These are phyloP conservation scores for Tylopilus vinaceipallidus DNA, from an alignment of 768 basidiomycete genomes.

Conservation along the genomic window DNA sequence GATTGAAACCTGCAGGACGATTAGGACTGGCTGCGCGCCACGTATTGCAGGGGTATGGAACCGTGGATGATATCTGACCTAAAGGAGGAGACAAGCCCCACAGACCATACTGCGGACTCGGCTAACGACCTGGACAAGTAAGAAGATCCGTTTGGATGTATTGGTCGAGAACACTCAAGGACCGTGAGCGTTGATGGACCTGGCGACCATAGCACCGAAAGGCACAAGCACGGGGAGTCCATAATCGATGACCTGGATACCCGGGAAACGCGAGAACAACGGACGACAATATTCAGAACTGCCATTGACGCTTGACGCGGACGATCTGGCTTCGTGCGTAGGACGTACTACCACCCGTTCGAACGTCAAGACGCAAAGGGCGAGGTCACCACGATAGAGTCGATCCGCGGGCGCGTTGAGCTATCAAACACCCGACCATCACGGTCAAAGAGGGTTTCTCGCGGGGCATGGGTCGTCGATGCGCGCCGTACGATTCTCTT, in stretches of 20 bases:
- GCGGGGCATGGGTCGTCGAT: neutral
- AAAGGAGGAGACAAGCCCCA: neutral
- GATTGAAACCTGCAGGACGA: too few relatives aligned
- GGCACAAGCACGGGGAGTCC: too few relatives aligned
- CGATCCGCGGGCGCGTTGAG: conserved; percentile 11
- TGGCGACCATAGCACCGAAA: too few relatives aligned
- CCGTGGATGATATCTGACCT: neutral
- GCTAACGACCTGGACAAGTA: neutral
- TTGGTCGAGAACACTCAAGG: neutral
- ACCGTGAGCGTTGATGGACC: too few relatives aligned
- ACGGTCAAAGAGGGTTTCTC: conserved; percentile 1
- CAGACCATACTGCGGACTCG: neutral
- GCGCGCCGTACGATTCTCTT: conserved; percentile 2
- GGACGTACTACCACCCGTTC: neutral
- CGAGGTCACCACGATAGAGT: neutral
- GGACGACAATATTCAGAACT: neutral
- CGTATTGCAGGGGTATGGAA: neutral
- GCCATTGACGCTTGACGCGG: neutral
- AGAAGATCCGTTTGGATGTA: neutral
- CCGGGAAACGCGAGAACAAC: neutral
- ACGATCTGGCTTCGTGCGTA: neutral
- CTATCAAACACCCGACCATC: conserved; percentile 5
- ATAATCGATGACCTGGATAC: too few relatives aligned
- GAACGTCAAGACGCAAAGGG: neutral
- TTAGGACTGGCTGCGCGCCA: too few relatives aligned